Conservation (phyloP, 805 yeast genomes). For the Candida manassasensis region DNA sequence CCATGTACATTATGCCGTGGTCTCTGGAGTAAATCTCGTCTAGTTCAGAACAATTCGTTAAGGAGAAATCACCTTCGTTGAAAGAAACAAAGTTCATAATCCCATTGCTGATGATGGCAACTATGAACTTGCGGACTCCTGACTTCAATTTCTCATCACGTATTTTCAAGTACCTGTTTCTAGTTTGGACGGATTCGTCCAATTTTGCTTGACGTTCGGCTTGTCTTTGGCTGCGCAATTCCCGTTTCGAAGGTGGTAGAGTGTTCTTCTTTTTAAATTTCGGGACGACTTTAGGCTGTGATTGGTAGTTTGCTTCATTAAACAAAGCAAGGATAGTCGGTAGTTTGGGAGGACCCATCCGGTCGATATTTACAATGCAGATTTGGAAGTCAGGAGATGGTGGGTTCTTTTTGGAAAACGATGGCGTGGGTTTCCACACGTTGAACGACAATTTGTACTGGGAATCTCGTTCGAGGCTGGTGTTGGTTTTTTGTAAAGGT, state of each 20-base stretch:
- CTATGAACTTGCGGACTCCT: conserved; percentile 50
- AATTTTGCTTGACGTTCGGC: conserved; percentile 24
- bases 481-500: conserved; percentile 10
- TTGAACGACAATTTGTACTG: conserved; percentile 42
- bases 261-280: conserved; percentile 9
- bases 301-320: conserved; percentile 12
- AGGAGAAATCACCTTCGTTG: conserved; percentile 46
- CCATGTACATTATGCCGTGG: conserved; percentile 16
- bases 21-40: conserved; percentile 12
- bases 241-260: conserved; percentile 22
- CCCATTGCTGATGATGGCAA: conserved; percentile 77
- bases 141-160: conserved; percentile 42
- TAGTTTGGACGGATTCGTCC: conserved; percentile 18
- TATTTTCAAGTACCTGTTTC: conserved; percentile 22
- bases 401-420: conserved; percentile 66
- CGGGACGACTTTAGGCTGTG: conserved; percentile 2
- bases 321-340: conserved; percentile 34
- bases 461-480: conserved; percentile 4
- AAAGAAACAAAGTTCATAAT: conserved; percentile 61
- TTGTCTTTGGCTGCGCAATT: conserved; percentile 18
- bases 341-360: conserved; percentile 43
- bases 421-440: conserved; percentile 80
- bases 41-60: conserved; percentile 13
- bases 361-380: conserved; percentile 48
- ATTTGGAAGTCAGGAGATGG: conserved; percentile 73